Evolutionary conservation across 371 early-diverging fungal genomes (phyloP), one percentile per base, ranked within the genome.

Genomic region (Haplosporangium sp.): DNA sequence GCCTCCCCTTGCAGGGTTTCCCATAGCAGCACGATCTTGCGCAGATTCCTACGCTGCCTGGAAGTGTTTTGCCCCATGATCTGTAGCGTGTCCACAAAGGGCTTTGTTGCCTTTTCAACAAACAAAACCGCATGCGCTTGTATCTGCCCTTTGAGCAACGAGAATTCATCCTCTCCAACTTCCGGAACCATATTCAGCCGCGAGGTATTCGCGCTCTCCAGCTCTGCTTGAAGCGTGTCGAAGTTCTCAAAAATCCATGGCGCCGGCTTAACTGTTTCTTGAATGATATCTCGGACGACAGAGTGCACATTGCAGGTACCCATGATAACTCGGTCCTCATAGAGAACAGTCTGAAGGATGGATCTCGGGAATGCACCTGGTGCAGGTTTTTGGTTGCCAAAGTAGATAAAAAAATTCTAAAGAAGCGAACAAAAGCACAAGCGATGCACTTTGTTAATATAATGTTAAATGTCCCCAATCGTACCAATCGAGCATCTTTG

Each of bases 51-150:
- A 38, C 91, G 82, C 69, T 90, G 91, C 0, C 94, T 84, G 5
- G 93, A 82, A 48, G 89, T 85, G 59, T 94, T 94, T 73, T 90
- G 92, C 11, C 92, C 90, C 59, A 87, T 84, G 3, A 90, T 83
- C 69, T 86, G 88, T 55, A 91, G 82, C 14, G 83, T 85, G 64
- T 88, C 88, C 6, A 86, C 69, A 73, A 92, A 85, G 0, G 88
- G 84, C 81, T 88, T 79, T 41, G 60, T 59, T 1, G 80, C 73
- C 58, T 65, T 68, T 18, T 79, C 73, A 10, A 73, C 46, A 48
- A 79, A 79, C 20, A 53, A n/a, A 4, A 66, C 51, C 3, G 59
- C 58, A 23, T 54, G 60, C 7, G 61, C 14, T 38, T 69, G 65
- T 37, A 69, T 57, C n/a, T 69, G 66, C 23, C 41, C 29, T 18